Evolutionary conservation across 768 basidiomycete species (phyloP), one percentile per base, ranked within the genome.

Genomic region (Imleria badia): DNA sequence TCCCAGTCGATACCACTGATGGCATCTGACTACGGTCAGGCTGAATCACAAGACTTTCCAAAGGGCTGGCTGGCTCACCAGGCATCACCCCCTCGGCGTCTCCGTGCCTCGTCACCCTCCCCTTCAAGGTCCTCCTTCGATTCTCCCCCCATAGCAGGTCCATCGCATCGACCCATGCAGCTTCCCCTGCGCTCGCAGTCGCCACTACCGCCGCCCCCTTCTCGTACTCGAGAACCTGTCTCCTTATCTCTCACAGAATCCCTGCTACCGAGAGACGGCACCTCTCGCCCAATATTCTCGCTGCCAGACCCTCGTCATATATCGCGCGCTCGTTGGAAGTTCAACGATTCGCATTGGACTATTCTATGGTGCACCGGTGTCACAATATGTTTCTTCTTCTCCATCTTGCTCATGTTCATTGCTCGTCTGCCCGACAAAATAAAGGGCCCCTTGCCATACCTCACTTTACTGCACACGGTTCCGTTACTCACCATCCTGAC

Each of bases 171-270:
- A 43, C 54, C 45, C 11, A 47, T 48, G 26, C 55, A 57, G 14
- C 38, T 50, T 26, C 75, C 76, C 56, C 77, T 80, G 5, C 74
- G 62, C 20, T 33, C 50, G 3, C 74, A 67, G 76, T 61, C 75
- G 30, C 63, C 72, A 6, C 77, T 64, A 1, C 65, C 71, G 1
- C 75, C 69, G 26, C 75, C 76, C 10, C 76, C 74, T 22, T 79
- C 73, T 31, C 79, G 79, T 10, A 71, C 76, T 4, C 74, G 66
- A 55, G 60, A 76, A 47, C 74, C 80, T 26, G 72, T 79, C 34
- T 82, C 84, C n/a, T 72, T 87, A 51, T 85, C 86, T 14, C 73
- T 93, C n/a, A 90, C 87, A 4, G 83, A 91, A 63, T 91, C 91
- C 4, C 75, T 93, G 8, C 76, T 93, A 7, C 91, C 89, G 17